Conservation (phyloP, 1,284 basidiomycete genomes). For the Moesziomyces globuligerus region DNA sequence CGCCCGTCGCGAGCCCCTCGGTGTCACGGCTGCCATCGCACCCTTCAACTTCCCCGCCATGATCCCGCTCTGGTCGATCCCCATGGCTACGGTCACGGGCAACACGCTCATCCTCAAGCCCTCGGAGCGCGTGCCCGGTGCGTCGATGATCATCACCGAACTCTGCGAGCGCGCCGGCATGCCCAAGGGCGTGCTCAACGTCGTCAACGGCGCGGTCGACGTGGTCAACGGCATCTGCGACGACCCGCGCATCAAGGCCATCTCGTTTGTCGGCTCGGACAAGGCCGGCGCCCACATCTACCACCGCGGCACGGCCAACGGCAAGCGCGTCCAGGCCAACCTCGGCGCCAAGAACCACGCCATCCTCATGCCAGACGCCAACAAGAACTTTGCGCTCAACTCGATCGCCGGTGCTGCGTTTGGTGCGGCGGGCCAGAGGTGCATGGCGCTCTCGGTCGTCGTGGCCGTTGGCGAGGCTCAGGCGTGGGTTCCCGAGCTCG, state of each 20-base stretch:
- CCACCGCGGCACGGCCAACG: slow-evolving; percentile 77
- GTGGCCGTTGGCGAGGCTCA: slow-evolving; percentile 86
- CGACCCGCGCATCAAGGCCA: slow-evolving; percentile 87
- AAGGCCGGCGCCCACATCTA: slow-evolving; percentile 93
- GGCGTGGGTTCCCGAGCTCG: slow-evolving; percentile 85
- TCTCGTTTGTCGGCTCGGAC: slow-evolving; percentile 97
- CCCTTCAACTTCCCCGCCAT: slow-evolving; percentile 74
- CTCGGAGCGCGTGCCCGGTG: slow-evolving; percentile 94
- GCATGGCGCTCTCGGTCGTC: slow-evolving; percentile 72
- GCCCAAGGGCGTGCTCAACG: slow-evolving; percentile 67
- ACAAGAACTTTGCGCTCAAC: slow-evolving; percentile 92
- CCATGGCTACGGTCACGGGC: slow-evolving; percentile 80
- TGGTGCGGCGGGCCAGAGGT: slow-evolving; percentile 95
- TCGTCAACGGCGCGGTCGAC: slow-evolving; percentile 85
- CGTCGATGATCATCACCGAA: slow-evolving; percentile 96
- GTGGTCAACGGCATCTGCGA: slow-evolving; percentile 96
- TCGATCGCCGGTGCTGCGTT: slow-evolving; percentile 94
- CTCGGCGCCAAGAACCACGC: slow-evolving; percentile 85
- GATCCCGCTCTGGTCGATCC: slow-evolving; percentile 86
- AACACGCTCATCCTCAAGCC: slow-evolving; percentile 96
- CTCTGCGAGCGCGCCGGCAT: slow-evolving; percentile 82
- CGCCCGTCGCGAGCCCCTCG: slow-evolving; percentile 78
- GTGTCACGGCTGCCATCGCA: slow-evolving; percentile 58
- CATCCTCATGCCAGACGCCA: slow-evolving; percentile 94
- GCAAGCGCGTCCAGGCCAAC: slow-evolving; percentile 95